Conservation (phyloP, 768 basidiomycete species). For the Auriscalpium orientale region DNA sequence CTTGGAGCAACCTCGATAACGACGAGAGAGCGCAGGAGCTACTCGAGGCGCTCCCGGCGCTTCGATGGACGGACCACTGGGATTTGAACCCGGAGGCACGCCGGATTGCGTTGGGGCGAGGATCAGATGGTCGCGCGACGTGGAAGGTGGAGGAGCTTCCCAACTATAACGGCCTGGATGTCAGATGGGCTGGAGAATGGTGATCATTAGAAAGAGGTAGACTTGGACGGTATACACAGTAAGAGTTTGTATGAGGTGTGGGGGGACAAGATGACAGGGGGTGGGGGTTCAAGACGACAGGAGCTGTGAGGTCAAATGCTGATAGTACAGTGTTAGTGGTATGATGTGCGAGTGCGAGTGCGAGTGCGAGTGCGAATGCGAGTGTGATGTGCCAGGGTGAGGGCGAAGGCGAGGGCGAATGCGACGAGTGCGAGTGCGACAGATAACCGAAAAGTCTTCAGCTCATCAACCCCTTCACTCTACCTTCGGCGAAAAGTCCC, state of each 20-base stretch:
- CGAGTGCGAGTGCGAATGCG: neutral
- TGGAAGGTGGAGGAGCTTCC: neutral
- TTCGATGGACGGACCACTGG: neutral
- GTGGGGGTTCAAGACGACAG: no score
- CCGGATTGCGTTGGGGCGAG: neutral
- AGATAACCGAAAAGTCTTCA: neutral
- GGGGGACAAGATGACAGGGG: no score
- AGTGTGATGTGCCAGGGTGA: no score
- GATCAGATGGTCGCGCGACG: neutral
- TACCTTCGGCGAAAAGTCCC: constrained; percentile 23
- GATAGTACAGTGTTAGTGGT: no score
- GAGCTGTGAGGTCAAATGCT: no score
- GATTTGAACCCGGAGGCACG: neutral
- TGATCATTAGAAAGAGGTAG: no score
- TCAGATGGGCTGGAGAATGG: no score
- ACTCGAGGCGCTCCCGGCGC: neutral
- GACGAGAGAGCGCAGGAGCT: neutral
- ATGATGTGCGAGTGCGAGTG: neutral
- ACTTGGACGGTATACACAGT: no score
- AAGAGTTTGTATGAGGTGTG: no score
- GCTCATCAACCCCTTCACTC: constrained; percentile 20
- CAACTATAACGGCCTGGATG: no score
- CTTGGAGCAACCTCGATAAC: neutral
- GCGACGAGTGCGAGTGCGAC: neutral
- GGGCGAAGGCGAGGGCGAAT: neutral